Evolutionary conservation across 495 filamentous ascomycete genomes (phyloP), one percentile per base, ranked within the genome.

Genomic region (Aspergillus indologenus): DNA sequence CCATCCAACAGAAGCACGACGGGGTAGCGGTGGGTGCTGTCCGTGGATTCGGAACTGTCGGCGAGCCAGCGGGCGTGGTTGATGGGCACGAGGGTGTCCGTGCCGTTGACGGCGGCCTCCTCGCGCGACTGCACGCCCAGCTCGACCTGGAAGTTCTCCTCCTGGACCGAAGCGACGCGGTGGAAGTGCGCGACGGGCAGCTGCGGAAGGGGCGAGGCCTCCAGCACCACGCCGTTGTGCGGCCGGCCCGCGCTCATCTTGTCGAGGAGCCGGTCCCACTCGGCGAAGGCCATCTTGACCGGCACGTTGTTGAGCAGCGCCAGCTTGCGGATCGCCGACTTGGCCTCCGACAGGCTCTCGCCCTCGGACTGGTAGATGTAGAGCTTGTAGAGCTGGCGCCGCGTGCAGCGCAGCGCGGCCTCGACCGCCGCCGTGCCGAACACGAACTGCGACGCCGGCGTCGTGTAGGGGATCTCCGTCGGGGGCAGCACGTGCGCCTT

Each of bases 151-250:
- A 91, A 91, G 46, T 67, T 63, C 9, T 66, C 60, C 5, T 74
- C 65, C 7, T 72, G 65, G 12, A 71, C 62, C 20, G 75, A 68
- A 0, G 70, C 57, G 15, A 86, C 72, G 3, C 68, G 55, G 26
- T 76, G 79, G 18, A 97, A 74, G 20, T 78, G 68, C 23, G 75
- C 77, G 20, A 96, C 75, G 2, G 93, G 92, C 0, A 85, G 75
- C 61, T 85, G 83, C 0, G 90, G 91, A 23, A 98, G 72, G 9
- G 88, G 89, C 0, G 92, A 96, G 21, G 87, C 86, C 72, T 98
- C 94, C 23, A 98, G 81, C 43, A 98, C 77, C 66, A 87, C 91
- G 54, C 93, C 85, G 70, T 97, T 98, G 68, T 98, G 94, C 31
- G 92, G 90, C 55, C 94, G 81, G n/a, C 85, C 85, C 17, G 74